Evolutionary conservation across 2,329 filamentous ascomycete species (phyloP).

Genomic region (Graphilbum sp.): DNA sequence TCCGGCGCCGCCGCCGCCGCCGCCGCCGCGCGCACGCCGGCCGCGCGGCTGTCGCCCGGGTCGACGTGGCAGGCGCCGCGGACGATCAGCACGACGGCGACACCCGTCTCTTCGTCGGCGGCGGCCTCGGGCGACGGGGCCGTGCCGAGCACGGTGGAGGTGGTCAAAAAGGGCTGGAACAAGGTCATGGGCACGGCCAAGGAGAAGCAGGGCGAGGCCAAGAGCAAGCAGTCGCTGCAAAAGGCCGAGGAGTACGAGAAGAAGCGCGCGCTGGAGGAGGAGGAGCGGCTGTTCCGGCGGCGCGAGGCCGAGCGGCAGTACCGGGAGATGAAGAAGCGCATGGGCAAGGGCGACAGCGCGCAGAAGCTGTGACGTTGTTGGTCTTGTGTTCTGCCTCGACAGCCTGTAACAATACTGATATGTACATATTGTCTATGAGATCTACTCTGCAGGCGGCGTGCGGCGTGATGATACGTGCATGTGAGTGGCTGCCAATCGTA

Average conservation of each 20-base stretch:
- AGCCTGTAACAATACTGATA: background rate
- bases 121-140: conserved; percentile 6
- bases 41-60: conserved; percentile 6
- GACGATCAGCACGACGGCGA: conserved; percentile 12
- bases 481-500: too few relatives aligned
- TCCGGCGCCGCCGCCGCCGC: background rate
- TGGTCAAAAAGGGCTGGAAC: conserved; percentile 9
- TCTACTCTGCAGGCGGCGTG: too few relatives aligned
- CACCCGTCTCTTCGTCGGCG: background rate
- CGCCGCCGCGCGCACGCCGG: background rate
- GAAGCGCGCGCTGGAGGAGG: conserved; percentile 48
- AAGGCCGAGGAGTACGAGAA: conserved; percentile 15
- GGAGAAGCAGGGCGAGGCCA: conserved; percentile 6
- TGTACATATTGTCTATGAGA: too few relatives aligned
- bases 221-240: conserved; percentile 4
- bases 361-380: too few relatives aligned
- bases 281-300: conserved; percentile 9
- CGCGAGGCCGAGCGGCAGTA: conserved; percentile 10
- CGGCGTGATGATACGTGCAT: too few relatives aligned
- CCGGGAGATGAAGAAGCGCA: conserved; percentile 7
- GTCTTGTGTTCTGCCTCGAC: too few relatives aligned
- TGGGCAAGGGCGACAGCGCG: conserved; percentile 1
- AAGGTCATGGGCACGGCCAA: conserved; percentile 9
- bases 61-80: conserved; percentile 17
- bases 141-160: conserved; percentile 5